A percentile compares a stretch with the other conserved stretches of the same genome.
These are phyloP conservation scores for Aureobasidium pullulans DNA, from an alignment of 2,329 filamentous ascomycete genomes.

Conservation along the genomic window DNA sequence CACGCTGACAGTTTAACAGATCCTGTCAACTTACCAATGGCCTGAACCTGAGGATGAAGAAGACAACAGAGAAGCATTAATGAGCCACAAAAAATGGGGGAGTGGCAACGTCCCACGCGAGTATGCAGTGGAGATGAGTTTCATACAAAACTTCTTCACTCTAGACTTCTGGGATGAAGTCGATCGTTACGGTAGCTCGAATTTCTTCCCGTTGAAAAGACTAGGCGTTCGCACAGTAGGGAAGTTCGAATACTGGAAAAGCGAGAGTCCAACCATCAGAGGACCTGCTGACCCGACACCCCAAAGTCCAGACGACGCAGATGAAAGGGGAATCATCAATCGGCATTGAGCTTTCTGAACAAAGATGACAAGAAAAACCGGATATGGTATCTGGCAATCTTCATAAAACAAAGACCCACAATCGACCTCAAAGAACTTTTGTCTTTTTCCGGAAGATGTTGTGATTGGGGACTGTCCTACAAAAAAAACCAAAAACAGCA, in stretches of 20 bases:
- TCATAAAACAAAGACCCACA: too few relatives aligned
- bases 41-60: not conserved
- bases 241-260: not conserved
- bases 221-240: not conserved
- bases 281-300: not conserved
- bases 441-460: too few relatives aligned
- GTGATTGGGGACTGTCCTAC: too few relatives aligned
- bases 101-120: not conserved
- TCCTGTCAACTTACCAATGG: not conserved
- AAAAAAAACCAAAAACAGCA: too few relatives aligned
- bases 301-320: not conserved
- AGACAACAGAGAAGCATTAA: not conserved
- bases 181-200: not conserved
- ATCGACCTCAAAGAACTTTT: not conserved
- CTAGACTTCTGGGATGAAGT: not conserved
- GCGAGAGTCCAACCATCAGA: not conserved
- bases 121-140: not conserved
- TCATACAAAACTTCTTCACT: not conserved
- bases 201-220: not conserved
- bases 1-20: not conserved
- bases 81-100: slow-evolving; percentile 2
- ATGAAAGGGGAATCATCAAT: not conserved
- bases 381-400: too few relatives aligned
- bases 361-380: not conserved
- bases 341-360: not conserved